A percentile compares a stretch with the other conserved stretches of the same genome.
phyloP scores from a whole-genome alignment of 2,329 filamentous ascomycete genomes.

The Fusarium virguliforme region DNA sequence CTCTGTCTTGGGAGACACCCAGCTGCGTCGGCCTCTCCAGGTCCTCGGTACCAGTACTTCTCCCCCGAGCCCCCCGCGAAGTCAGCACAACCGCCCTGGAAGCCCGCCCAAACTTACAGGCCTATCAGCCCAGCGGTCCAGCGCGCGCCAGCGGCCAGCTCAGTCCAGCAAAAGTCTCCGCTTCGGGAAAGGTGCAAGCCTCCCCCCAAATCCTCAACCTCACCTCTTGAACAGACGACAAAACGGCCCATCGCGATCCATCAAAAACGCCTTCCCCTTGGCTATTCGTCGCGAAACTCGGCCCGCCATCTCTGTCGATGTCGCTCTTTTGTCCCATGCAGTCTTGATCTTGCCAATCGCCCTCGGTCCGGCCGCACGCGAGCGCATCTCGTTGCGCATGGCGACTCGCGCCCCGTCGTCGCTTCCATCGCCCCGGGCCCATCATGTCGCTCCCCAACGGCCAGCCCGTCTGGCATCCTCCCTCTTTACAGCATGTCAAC shows the following conservation, averaged over 20 bases:
- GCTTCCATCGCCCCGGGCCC: slow-evolving; percentile 66
- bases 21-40: slow-evolving; percentile 37
- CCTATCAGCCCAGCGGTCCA: slow-evolving; percentile 28
- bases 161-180: slow-evolving; percentile 57
- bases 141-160: slow-evolving; percentile 44
- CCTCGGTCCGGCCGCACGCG: slow-evolving; percentile 67
- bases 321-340: slow-evolving; percentile 66
- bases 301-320: slow-evolving; percentile 68
- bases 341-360: slow-evolving; percentile 65
- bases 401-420: slow-evolving; percentile 67
- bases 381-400: slow-evolving; percentile 70
- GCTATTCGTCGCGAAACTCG: slow-evolving; percentile 57
- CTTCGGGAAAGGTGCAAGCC: slow-evolving; percentile 60
- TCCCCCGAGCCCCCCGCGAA: slow-evolving; percentile 40
- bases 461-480: slow-evolving; percentile 76
- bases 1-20: slow-evolving; percentile 11
- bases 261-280: slow-evolving; percentile 65
- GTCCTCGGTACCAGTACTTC: slow-evolving; percentile 43
- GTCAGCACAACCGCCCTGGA: slow-evolving; percentile 17
- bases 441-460: slow-evolving; percentile 79
- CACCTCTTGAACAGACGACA: slow-evolving; percentile 69
- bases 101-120: slow-evolving; percentile 1
- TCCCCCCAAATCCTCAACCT: slow-evolving; percentile 68
- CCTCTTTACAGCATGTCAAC: slow-evolving; percentile 66
- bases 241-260: slow-evolving; percentile 67